These are phyloP conservation scores for Murraya koenigii DNA, from an alignment of 345 rosid species.

Conservation along the genomic window DNA sequence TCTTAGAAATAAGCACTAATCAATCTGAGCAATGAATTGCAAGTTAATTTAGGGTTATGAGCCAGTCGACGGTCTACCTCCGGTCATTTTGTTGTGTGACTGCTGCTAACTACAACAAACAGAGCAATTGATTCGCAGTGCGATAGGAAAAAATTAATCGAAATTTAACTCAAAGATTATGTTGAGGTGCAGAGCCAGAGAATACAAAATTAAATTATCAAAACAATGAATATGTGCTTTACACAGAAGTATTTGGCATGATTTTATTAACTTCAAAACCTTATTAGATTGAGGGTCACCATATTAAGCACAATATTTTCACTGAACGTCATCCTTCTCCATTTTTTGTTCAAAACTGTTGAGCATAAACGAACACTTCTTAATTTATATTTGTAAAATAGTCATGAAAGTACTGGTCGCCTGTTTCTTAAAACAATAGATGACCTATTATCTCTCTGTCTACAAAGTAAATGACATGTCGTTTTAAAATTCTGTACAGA, in stretches of 20 bases:
- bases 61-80: slow-evolving; percentile 61
- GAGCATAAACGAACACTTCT: no score
- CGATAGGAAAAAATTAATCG: not conserved
- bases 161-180: not conserved
- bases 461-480: no score
- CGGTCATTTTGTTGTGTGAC: slow-evolving; percentile 67
- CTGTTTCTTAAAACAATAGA: no score
- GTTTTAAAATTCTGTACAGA: no score
- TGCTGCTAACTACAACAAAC: slow-evolving; percentile 47
- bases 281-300: not conserved
- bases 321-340: not conserved
- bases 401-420: no score
- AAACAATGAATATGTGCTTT: no score
- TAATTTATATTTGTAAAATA: no score
- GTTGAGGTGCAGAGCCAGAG: no score
- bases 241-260: not conserved
- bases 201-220: no score
- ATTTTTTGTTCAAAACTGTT: not conserved
- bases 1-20: not conserved
- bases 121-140: slow-evolving; percentile 6
- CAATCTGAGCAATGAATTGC: not conserved
- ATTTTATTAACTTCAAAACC: not conserved
- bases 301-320: not conserved
- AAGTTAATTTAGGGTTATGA: slow-evolving; percentile 51
- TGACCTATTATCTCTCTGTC: no score